Percentiles rank a stretch among this genome's conserved stretches.
Conservation (phyloP, 345 rosid species). For the Rhizophora mangle region DNA sequence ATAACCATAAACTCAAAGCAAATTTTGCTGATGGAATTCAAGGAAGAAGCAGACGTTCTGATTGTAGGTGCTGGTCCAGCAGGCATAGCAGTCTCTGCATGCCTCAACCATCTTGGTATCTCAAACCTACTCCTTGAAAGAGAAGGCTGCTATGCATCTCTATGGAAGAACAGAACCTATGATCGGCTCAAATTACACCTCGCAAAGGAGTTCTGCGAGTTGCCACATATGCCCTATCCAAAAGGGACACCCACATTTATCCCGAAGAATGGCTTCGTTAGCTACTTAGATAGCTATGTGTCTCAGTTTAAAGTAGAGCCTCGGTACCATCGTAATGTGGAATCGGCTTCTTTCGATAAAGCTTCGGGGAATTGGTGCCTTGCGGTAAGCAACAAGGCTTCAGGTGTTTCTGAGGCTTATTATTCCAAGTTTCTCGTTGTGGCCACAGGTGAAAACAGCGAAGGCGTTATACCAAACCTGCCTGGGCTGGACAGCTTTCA, state of each 20-base stretch:
- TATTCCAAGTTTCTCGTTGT: conserved; percentile 16
- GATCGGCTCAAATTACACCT: conserved; percentile 24
- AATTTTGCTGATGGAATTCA: no score
- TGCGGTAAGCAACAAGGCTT: background rate
- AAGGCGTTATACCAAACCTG: conserved; percentile 16
- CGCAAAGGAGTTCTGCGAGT: conserved; percentile 22
- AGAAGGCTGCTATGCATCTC: conserved; percentile 21
- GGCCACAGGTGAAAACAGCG: conserved; percentile 30
- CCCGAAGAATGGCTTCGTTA: conserved; percentile 10
- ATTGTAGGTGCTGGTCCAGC: conserved; percentile 28
- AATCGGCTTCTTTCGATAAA: conserved; percentile 4
- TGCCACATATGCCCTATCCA: conserved; percentile 22
- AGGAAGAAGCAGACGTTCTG: conserved; percentile 3
- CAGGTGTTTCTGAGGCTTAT: conserved; percentile 7
- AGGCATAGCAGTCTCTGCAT: conserved; percentile 23
- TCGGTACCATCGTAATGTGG: conserved; percentile 10
- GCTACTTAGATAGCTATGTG: conserved; percentile 20
- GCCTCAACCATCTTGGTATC: conserved; percentile 10
- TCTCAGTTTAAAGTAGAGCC: conserved; percentile 11
- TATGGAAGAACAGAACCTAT: conserved; percentile 22
- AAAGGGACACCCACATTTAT: background rate
- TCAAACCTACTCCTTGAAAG: conserved; percentile 20
- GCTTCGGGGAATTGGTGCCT: conserved; percentile 12
- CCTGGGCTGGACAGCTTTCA: conserved; percentile 18
- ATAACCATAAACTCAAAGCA: background rate